phyloP scores from a whole-genome alignment of 2,329 filamentous ascomycete species.

The Sporothrix globosa region DNA sequence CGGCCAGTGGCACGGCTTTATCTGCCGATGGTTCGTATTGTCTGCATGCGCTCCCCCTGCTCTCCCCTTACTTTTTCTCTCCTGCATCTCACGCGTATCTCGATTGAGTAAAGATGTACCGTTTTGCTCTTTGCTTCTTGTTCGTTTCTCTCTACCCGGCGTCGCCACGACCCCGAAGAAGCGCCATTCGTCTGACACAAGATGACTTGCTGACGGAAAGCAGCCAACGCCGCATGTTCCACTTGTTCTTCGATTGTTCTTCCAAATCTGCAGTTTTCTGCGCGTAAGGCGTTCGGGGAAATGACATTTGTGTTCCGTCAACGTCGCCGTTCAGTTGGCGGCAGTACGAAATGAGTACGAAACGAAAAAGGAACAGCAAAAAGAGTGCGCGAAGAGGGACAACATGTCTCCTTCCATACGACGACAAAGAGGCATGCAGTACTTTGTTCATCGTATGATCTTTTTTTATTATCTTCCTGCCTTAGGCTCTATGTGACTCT shows the following conservation, averaged over 20 bases:
- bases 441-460: not conserved
- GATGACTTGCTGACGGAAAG: constrained; percentile 10
- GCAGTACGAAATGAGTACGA: constrained; percentile 20
- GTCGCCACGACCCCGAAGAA: constrained; percentile 13
- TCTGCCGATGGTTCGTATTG: not conserved
- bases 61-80: not conserved
- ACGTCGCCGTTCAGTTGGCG: constrained; percentile 24
- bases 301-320: not conserved
- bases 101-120: constrained; percentile 12
- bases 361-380: not conserved
- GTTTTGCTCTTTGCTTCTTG: too few relatives aligned
- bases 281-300: not conserved
- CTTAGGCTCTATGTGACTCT: not conserved
- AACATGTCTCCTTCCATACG: not conserved
- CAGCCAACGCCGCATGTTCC: not conserved
- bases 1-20: not conserved
- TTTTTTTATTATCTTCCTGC: not conserved
- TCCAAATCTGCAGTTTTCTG: not conserved
- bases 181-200: constrained; percentile 8
- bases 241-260: not conserved
- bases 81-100: not conserved
- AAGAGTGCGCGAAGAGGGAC: not conserved
- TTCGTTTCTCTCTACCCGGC: not conserved
- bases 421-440: constrained; percentile 6
- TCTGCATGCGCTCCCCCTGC: not conserved